A percentile compares a stretch with the other conserved stretches of the same genome.
Evolutionary conservation across 2,329 filamentous ascomycete species (phyloP).

Genomic region (Beauveria brongniartii): DNA sequence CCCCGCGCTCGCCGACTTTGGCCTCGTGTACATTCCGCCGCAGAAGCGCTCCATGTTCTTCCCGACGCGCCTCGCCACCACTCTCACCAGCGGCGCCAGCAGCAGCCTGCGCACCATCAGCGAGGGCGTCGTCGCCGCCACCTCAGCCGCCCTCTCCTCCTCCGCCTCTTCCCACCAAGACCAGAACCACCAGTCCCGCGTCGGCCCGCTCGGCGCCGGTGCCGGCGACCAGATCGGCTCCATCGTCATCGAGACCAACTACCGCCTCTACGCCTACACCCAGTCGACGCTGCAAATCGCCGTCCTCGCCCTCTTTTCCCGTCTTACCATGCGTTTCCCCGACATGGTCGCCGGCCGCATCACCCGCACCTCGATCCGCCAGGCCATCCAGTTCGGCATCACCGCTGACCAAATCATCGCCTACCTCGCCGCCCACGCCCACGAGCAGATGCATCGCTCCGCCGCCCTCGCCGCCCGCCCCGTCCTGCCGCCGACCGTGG

Average conservation of each 20-base stretch:
- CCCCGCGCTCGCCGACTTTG: slow-evolving; percentile 84
- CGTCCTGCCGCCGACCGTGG: slow-evolving; percentile 85
- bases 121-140: slow-evolving; percentile 60
- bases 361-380: slow-evolving; percentile 78
- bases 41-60: slow-evolving; percentile 61
- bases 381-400: slow-evolving; percentile 83
- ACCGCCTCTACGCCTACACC: slow-evolving; percentile 95
- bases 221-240: slow-evolving; percentile 57
- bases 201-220: slow-evolving; percentile 26
- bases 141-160: slow-evolving; percentile 32
- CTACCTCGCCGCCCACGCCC: slow-evolving; percentile 85
- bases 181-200: slow-evolving; percentile 20
- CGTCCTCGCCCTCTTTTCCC: slow-evolving; percentile 82
- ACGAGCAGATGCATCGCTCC: slow-evolving; percentile 80
- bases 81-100: slow-evolving; percentile 76
- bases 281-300: slow-evolving; percentile 89
- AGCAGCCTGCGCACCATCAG: slow-evolving; percentile 61
- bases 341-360: slow-evolving; percentile 87
- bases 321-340: slow-evolving; percentile 81
- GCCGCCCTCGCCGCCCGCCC: slow-evolving; percentile 52
- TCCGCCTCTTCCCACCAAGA: slow-evolving; percentile 19
- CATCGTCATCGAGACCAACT: slow-evolving; percentile 97
- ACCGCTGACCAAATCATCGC: slow-evolving; percentile 91
- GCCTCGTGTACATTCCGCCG: slow-evolving; percentile 70
- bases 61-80: slow-evolving; percentile 88